These are phyloP conservation scores for Nemophila menziesii DNA, from an alignment of 257 asterid species.

Conservation along the genomic window DNA sequence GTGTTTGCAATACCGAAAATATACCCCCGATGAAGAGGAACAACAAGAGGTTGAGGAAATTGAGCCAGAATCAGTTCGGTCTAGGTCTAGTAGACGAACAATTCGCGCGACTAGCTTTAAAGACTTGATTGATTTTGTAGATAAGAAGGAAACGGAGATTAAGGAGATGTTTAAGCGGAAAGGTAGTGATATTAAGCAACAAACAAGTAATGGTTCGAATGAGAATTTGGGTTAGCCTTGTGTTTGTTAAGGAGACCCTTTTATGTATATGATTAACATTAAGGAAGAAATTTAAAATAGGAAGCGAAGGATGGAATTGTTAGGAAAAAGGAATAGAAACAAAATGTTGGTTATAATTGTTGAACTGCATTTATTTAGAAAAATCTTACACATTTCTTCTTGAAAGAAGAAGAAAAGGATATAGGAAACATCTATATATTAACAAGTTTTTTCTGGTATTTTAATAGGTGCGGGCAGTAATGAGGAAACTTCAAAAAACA, in stretches of 20 bases:
- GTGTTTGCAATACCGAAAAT: slow-evolving; percentile 47
- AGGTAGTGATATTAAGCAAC: slow-evolving; percentile 28
- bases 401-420: too few relatives aligned
- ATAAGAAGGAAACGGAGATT: slow-evolving; percentile 55
- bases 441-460: too few relatives aligned
- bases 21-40: slow-evolving; percentile 27
- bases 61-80: slow-evolving; percentile 20
- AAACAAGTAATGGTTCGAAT: slow-evolving; percentile 22
- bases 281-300: too few relatives aligned
- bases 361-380: too few relatives aligned
- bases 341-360: too few relatives aligned
- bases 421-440: too few relatives aligned
- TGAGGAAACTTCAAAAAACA: too few relatives aligned
- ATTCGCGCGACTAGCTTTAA: slow-evolving; percentile 39
- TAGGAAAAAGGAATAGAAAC: too few relatives aligned
- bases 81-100: slow-evolving; percentile 22
- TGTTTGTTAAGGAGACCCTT: not conserved
- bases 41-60: slow-evolving; percentile 22
- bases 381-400: too few relatives aligned
- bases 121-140: slow-evolving; percentile 49
- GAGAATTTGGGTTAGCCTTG: slow-evolving; percentile 22
- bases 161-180: slow-evolving; percentile 45
- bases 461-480: too few relatives aligned
- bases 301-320: too few relatives aligned
- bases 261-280: too few relatives aligned